These are phyloP conservation scores for Fusarium tupiense DNA, from an alignment of 2,329 filamentous ascomycete species.

Conservation along the genomic window DNA sequence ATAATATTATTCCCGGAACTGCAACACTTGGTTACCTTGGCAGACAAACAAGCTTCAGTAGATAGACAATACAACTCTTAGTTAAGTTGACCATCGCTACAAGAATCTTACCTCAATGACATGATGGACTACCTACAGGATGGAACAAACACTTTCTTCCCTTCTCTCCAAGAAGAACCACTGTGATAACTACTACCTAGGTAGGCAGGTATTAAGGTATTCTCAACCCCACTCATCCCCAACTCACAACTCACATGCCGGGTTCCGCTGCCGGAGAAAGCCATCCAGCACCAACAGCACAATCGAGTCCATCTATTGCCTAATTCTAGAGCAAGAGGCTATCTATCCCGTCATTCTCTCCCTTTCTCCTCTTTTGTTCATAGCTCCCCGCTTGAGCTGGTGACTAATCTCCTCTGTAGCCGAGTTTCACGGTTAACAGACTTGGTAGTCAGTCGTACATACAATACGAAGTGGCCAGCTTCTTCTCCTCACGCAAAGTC, in stretches of 20 bases:
- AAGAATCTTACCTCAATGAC: not conserved
- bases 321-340: not conserved
- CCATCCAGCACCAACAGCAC: not conserved
- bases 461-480: not conserved
- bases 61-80: not conserved
- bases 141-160: not conserved
- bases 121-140: not conserved
- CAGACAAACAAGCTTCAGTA: not conserved
- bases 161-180: not conserved
- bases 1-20: conserved; percentile 3
- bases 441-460: not conserved
- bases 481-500: not conserved
- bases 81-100: not conserved
- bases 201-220: not conserved
- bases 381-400: not conserved
- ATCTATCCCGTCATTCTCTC: not conserved
- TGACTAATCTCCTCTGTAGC: not conserved
- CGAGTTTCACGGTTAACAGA: not conserved
- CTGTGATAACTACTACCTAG: not conserved
- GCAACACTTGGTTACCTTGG: not conserved
- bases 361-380: not conserved
- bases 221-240: conserved; percentile 1
- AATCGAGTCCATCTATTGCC: conserved; percentile 2
- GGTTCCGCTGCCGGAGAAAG: conserved; percentile 14
- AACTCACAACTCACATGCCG: conserved; percentile 14